Percentiles rank a stretch among this genome's conserved stretches.
Conservation (phyloP, 2,329 filamentous ascomycete genomes). For the Alternaria hordeiaustralica region DNA sequence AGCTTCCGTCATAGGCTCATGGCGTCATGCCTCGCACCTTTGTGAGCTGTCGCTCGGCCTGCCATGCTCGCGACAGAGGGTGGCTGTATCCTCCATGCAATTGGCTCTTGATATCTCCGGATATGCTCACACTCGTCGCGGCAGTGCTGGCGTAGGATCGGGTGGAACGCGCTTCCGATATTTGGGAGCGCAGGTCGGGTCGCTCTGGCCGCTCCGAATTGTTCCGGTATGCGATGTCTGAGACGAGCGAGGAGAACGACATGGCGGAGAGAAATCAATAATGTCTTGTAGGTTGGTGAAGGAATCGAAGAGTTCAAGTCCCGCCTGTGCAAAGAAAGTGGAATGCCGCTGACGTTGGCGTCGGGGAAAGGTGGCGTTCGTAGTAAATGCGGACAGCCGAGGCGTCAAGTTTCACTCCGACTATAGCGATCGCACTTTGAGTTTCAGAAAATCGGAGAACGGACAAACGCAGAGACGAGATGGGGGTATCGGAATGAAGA, state of each 20-base stretch:
- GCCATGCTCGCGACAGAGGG: constrained; percentile 59
- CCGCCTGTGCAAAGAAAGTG: background rate
- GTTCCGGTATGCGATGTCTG: constrained; percentile 59
- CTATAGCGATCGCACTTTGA: background rate
- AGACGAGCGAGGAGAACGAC: constrained; percentile 61
- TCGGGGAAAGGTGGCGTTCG: constrained; percentile 14
- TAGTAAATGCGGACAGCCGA: constrained; percentile 15
- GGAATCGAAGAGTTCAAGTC: background rate
- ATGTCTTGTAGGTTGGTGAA: background rate
- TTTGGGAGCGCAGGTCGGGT: constrained; percentile 53
- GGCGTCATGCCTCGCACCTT: constrained; percentile 45
- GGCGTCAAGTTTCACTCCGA: constrained; percentile 7
- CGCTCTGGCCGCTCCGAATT: constrained; percentile 39
- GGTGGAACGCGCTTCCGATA: constrained; percentile 55
- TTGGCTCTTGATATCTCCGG: constrained; percentile 59
- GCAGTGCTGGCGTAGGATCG: constrained; percentile 60
- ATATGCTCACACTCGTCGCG: constrained; percentile 60
- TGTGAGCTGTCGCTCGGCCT: constrained; percentile 60
- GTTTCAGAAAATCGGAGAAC: background rate
- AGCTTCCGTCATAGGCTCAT: constrained; percentile 14
- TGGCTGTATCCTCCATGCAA: constrained; percentile 61
- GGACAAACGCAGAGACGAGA: background rate
- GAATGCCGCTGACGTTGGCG: constrained; percentile 1
- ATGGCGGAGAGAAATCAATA: constrained; percentile 36
- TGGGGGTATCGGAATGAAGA: background rate